Base-by-base conservation (phyloP, 257 asterid genomes). In the Sherardia arvensis region DNA sequence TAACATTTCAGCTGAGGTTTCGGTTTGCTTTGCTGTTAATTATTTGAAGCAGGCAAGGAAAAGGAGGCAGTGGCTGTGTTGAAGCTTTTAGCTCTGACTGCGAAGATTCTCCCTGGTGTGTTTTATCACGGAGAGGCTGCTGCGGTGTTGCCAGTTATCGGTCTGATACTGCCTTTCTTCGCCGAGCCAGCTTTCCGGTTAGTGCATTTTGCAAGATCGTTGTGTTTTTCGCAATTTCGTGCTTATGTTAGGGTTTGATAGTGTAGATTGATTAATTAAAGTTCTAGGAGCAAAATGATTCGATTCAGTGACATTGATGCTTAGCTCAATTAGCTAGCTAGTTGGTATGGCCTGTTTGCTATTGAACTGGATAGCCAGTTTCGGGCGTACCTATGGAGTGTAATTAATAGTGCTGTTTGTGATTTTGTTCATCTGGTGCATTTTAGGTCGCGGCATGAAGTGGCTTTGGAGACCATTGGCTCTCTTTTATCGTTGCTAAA, bases 61-160 rank as follows among this genome's bases (percentile, higher is more conserved):
- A 77, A 96, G 64, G 95, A 89, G 69, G 97, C 84, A 62, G 62
- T 81, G 72, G 95, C 95, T 1, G 84, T 87, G 55, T 84, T 92
- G 29, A 85, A 77, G 73, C 81, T 92, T 17, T 58, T 89, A 76
- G 70, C 90, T n/a, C 79, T 79, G 66, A 83, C 91, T 0, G 94
- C 95, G 23, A 92, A 81, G 84, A 82, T 68, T 75, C 81, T 87
- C 45, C 89, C 97, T 5, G 97, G 90, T 17, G 96, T 92, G 65
- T 88, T 83, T 75, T 77, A 77, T 58, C 91, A 88, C 58, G 98
- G 98, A 21, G 80, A 84, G 76, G 84, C 96, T 20, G 66, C 79
- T 53, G 88, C 84, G 3, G 87, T 91, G 20, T 67, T 91, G 48
- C 98, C 98, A 26, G 79, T 91, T 62, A 80, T 91, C 28, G 96